phyloP scores from a whole-genome alignment of 768 basidiomycete genomes.

The Pisolithus microcarpus region DNA sequence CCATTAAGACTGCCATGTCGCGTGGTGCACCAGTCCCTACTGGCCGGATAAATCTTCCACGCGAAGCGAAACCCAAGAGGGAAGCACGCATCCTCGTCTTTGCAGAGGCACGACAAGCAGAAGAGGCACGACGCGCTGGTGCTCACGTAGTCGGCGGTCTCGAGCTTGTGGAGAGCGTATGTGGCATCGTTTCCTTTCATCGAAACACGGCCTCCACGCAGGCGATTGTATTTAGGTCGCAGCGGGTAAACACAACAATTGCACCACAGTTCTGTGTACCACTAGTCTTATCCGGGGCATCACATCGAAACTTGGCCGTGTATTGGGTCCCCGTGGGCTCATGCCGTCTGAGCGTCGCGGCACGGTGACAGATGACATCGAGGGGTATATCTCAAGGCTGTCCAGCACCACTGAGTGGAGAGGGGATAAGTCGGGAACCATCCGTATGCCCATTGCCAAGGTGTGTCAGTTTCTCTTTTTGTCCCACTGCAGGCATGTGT shows the following conservation, averaged over 20 bases:
- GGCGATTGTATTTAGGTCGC: constrained; percentile 45
- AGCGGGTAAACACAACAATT: constrained; percentile 62
- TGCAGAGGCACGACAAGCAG: constrained; percentile 76
- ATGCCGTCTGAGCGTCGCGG: constrained; percentile 95
- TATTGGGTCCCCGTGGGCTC: constrained; percentile 82
- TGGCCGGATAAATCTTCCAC: constrained; percentile 80
- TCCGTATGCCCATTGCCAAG: constrained; percentile 74
- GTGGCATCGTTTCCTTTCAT: constrained; percentile 22
- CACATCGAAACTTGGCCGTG: constrained; percentile 69
- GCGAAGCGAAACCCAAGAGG: constrained; percentile 64
- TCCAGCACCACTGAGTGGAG: constrained; percentile 88
- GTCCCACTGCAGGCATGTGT: no score
- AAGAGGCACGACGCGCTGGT: constrained; percentile 79
- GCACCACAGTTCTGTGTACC: constrained; percentile 77
- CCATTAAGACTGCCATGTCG: constrained; percentile 70
- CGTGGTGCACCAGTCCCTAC: constrained; percentile 80
- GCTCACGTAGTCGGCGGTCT: constrained; percentile 87
- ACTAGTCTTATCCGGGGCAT: constrained; percentile 73
- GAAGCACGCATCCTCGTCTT: constrained; percentile 87
- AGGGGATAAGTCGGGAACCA: constrained; percentile 79
- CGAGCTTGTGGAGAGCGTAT: constrained; percentile 81
- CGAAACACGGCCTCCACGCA: not conserved
- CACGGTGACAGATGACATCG: constrained; percentile 87
- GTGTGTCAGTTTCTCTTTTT: constrained; percentile 34
- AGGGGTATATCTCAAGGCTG: constrained; percentile 70